A percentile compares a stretch with the other conserved stretches of the same genome.
phyloP scores from a whole-genome alignment of 345 rosid genomes.

The Trapa incisa region DNA sequence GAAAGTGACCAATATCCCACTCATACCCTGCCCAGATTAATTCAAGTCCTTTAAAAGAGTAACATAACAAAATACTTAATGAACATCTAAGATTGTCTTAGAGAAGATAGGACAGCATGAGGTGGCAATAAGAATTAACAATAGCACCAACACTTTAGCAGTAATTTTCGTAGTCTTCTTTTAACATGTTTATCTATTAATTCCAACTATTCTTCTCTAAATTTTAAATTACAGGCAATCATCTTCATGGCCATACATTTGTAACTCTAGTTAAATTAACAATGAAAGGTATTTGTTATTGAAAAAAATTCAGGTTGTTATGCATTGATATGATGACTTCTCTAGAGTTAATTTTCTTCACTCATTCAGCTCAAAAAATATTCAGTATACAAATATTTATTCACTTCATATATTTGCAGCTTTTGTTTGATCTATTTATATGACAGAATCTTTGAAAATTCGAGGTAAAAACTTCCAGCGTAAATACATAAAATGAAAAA shows the following conservation, averaged over 20 bases:
- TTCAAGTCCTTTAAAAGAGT: not conserved
- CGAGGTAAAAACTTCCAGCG: not conserved
- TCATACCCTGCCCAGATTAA: constrained; percentile 56
- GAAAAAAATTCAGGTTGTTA: no score
- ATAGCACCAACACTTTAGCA: not conserved
- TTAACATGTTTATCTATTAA: no score
- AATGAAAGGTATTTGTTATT: no score
- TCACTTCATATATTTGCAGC: not conserved
- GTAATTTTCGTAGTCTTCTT: not conserved
- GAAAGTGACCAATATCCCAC: constrained; percentile 96
- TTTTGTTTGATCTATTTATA: no score
- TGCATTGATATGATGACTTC: no score
- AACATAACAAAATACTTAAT: not conserved
- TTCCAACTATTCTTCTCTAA: no score
- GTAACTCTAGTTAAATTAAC: no score
- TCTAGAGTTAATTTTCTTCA: no score
- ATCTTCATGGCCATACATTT: no score
- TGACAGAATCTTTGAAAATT: not conserved
- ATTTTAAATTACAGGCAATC: no score
- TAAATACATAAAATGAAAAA: not conserved
- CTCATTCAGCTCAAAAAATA: not conserved
- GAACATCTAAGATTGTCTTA: not conserved
- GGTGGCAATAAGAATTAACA: not conserved
- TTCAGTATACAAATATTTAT: not conserved
- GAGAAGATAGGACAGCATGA: not conserved